phyloP scores from a whole-genome alignment of 2,329 filamentous ascomycete species.

The Myriangium duriaei region DNA sequence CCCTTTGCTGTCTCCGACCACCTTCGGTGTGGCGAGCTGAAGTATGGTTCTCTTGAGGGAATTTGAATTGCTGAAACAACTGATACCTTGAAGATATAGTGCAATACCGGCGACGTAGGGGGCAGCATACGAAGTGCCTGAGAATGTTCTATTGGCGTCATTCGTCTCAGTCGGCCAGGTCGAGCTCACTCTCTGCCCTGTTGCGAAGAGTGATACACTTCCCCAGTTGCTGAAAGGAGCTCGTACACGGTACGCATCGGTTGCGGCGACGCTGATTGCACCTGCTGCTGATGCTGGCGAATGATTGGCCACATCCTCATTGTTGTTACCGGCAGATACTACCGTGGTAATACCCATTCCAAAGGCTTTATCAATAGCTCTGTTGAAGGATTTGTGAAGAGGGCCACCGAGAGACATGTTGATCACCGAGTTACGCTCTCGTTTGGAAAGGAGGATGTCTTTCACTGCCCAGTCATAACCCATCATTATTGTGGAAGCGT shows the following conservation, averaged over 20 bases:
- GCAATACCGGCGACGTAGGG: too few species aligned
- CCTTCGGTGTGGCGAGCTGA: too few species aligned
- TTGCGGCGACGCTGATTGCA: constrained; percentile 24
- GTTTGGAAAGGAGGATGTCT: constrained; percentile 15
- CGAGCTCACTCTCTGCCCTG: constrained; percentile 24
- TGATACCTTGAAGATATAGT: background rate
- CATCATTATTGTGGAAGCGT: constrained; percentile 43
- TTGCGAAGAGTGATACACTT: constrained; percentile 27
- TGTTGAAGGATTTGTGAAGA: constrained; percentile 37
- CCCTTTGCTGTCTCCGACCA: too few species aligned
- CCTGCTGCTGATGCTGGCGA: constrained; percentile 26
- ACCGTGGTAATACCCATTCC: constrained; percentile 38
- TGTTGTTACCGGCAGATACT: constrained; percentile 44
- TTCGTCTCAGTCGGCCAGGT: constrained; percentile 37
- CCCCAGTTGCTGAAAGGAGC: constrained; percentile 29
- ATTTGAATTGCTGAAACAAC: too few species aligned
- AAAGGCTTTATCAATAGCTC: constrained; percentile 37
- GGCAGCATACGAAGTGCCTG: too few species aligned
- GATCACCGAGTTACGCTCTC: constrained; percentile 34
- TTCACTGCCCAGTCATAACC: constrained; percentile 43
- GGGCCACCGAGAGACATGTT: constrained; percentile 42
- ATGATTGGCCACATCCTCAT: too few species aligned
- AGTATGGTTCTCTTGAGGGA: too few species aligned
- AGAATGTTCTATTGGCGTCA: constrained; percentile 28
- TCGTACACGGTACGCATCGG: constrained; percentile 18